Percentiles rank a stretch among this genome's conserved stretches.
Conservation (phyloP, 495 filamentous ascomycete species). For the Penicillium mononematosum region DNA sequence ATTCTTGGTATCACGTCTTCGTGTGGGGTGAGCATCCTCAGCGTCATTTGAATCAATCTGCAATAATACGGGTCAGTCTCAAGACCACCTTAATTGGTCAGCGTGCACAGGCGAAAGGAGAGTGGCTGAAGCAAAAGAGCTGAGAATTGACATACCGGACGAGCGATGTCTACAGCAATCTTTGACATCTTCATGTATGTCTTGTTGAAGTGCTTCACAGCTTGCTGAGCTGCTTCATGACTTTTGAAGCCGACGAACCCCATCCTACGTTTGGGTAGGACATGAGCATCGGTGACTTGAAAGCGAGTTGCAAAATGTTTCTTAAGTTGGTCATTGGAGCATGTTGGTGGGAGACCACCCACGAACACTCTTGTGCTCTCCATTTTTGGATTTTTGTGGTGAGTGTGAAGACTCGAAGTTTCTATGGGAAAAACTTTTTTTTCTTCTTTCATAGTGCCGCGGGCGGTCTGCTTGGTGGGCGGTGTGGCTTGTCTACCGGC, state of each 20-base stretch:
- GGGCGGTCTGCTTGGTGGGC: constrained; percentile 34
- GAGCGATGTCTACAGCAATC: constrained; percentile 87
- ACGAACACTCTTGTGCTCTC: constrained; percentile 79
- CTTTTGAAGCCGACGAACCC: constrained; percentile 95
- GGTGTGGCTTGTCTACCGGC: constrained; percentile 18
- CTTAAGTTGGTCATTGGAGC: constrained; percentile 75
- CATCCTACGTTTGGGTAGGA: constrained; percentile 83
- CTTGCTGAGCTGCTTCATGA: constrained; percentile 70
- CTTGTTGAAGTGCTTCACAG: constrained; percentile 91
- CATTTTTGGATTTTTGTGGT: constrained; percentile 34
- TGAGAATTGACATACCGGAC: constrained; percentile 59
- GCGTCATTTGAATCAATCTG: constrained; percentile 44
- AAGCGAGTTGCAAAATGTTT: constrained; percentile 80
- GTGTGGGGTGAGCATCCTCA: constrained; percentile 35
- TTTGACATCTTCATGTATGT: constrained; percentile 96
- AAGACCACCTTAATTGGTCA: constrained; percentile 49
- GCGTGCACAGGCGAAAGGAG: constrained; percentile 36
- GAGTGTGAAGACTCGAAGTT: constrained; percentile 25
- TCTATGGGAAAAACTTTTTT: constrained; percentile 30
- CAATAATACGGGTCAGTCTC: constrained; percentile 43
- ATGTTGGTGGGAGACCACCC: constrained; percentile 73
- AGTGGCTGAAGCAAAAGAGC: constrained; percentile 13
- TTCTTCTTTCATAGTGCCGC: constrained; percentile 33
- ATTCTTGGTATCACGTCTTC: constrained; percentile 31
- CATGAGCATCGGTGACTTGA: constrained; percentile 83